Conservation (phyloP, 2,329 filamentous ascomycete genomes). For the Apiospora phragmitis region DNA sequence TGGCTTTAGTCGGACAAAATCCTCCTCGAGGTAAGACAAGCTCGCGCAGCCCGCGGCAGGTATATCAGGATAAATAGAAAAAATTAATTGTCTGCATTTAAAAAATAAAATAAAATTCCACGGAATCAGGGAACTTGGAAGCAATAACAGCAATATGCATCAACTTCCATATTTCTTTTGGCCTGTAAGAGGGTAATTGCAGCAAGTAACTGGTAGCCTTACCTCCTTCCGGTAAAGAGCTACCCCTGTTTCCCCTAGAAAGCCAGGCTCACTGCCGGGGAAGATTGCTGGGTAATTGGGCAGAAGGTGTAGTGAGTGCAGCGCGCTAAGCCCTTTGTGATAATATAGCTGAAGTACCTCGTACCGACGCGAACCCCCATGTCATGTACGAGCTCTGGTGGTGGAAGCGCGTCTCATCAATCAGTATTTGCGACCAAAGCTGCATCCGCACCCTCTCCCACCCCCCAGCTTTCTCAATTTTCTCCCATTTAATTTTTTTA, state of each 20-base stretch:
- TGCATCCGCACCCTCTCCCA: neutral
- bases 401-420: conserved; percentile 7
- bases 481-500: conserved; percentile 4
- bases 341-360: neutral
- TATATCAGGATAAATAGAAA: too few relatives aligned
- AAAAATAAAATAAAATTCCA: too few relatives aligned
- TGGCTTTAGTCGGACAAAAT: neutral
- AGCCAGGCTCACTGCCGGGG: neutral
- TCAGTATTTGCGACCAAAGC: conserved; percentile 6
- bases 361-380: neutral
- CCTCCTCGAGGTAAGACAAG: neutral
- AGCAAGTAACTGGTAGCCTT: neutral
- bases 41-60: neutral
- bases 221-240: neutral
- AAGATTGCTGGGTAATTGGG: neutral
- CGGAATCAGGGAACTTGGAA: neutral
- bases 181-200: neutral
- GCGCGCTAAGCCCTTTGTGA: neutral
- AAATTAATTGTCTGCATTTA: neutral
- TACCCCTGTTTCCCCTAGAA: neutral
- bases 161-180: neutral
- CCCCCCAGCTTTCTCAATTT: conserved; percentile 7
- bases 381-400: neutral
- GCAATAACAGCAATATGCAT: neutral
- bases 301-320: too few relatives aligned